A percentile compares a stretch with the other conserved stretches of the same genome.
These are phyloP conservation scores for Kwoniella mangroviensis DNA, from an alignment of 768 basidiomycete genomes.

Conservation along the genomic window DNA sequence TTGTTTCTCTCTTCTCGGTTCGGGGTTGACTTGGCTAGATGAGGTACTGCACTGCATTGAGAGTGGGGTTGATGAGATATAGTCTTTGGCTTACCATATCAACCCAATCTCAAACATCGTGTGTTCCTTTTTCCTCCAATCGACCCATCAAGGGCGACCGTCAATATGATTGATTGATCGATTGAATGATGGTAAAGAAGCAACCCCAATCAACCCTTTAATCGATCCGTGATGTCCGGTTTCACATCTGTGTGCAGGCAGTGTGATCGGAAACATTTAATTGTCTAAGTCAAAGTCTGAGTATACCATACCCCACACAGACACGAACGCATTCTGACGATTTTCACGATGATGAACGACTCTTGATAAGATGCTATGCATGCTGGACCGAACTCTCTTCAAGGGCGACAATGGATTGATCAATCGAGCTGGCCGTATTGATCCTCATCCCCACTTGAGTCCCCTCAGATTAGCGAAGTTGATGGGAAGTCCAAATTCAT, in stretches of 20 bases:
- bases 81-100: background rate
- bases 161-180: background rate
- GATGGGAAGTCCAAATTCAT: too few relatives aligned
- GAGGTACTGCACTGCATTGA: background rate
- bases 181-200: background rate
- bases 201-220: background rate
- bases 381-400: too few relatives aligned
- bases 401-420: too few relatives aligned
- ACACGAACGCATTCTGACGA: background rate
- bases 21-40: too few relatives aligned
- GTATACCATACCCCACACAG: background rate
- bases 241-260: background rate
- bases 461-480: too few relatives aligned
- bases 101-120: background rate
- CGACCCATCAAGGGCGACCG: background rate
- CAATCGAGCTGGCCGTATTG: too few relatives aligned
- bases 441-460: too few relatives aligned
- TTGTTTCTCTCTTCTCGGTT: background rate
- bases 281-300: background rate
- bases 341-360: background rate
- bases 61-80: background rate
- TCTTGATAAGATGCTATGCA: too few relatives aligned
- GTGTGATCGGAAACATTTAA: background rate
- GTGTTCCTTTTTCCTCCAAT: background rate
- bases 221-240: conserved; percentile 1